Evolutionary conservation across 495 filamentous ascomycete species (phyloP).

Genomic region (Xylaria telfairii): DNA sequence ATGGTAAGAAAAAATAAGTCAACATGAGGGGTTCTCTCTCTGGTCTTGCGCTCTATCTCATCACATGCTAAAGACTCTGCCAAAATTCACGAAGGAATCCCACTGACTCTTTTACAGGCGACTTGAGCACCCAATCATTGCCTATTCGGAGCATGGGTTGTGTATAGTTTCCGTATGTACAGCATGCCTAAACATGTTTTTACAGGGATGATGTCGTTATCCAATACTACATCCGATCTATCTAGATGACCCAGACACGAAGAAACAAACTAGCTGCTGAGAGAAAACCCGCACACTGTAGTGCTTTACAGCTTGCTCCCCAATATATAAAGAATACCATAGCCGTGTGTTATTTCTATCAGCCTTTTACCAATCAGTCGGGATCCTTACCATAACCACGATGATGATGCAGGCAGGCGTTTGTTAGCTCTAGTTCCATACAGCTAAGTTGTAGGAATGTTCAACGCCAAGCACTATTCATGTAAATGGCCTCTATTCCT

Average conservation of each 20-base stretch:
- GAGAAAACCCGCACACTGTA: too few species aligned
- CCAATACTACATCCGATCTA: background rate
- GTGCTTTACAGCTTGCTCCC: background rate
- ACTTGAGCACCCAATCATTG: background rate
- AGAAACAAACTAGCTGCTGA: background rate
- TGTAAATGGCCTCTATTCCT: background rate
- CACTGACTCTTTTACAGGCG: background rate
- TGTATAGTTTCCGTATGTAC: background rate
- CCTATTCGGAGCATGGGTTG: background rate
- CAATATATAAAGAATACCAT: background rate
- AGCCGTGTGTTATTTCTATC: background rate
- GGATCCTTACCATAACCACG: background rate
- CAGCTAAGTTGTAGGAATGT: background rate
- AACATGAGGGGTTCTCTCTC: background rate
- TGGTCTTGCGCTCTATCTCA: background rate
- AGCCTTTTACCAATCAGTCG: background rate
- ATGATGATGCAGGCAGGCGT: background rate
- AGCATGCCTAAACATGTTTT: background rate
- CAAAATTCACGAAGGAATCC: background rate
- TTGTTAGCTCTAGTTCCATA: background rate
- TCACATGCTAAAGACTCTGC: background rate
- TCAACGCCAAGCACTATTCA: background rate
- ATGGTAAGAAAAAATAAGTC: background rate
- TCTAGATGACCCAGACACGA: background rate
- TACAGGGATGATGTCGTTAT: background rate